These are phyloP conservation scores for Paraphoma sp. DNA, from an alignment of 2,329 filamentous ascomycete genomes.

Conservation along the genomic window DNA sequence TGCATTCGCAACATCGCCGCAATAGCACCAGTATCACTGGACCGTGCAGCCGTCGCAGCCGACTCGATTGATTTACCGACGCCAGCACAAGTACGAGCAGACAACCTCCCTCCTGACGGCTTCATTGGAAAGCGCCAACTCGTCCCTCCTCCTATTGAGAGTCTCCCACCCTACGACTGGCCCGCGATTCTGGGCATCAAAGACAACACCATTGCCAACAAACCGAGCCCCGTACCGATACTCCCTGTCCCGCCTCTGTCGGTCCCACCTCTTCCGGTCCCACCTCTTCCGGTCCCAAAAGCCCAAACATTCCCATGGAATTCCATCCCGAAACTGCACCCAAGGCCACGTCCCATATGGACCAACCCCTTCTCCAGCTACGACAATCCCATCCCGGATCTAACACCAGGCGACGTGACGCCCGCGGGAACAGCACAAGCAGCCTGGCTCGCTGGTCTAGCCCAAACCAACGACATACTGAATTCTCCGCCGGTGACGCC, in stretches of 20 bases:
- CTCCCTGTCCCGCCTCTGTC: no score
- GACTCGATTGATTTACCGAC: no score
- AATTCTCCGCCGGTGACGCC: no score
- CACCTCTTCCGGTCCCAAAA: no score
- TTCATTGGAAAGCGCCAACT: background rate
- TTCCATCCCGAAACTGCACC: no score
- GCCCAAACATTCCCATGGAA: no score
- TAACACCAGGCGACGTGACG: background rate
- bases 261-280: no score
- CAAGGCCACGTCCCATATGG: background rate
- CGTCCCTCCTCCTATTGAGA: background rate
- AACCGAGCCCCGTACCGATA: background rate
- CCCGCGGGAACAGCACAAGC: background rate
- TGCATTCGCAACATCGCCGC: slow-evolving; percentile 2
- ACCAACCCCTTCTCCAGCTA: no score
- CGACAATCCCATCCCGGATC: background rate
- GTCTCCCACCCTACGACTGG: background rate
- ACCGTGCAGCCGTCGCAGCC: background rate
- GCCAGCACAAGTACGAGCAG: background rate
- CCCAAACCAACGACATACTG: no score
- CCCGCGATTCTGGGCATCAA: background rate
- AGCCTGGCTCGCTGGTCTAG: background rate
- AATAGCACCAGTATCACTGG: background rate
- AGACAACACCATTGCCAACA: background rate
- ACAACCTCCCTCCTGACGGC: background rate